These are phyloP conservation scores for Pyrrhoderma lamaoense DNA, from an alignment of 1,284 basidiomycete species.

Conservation along the genomic window DNA sequence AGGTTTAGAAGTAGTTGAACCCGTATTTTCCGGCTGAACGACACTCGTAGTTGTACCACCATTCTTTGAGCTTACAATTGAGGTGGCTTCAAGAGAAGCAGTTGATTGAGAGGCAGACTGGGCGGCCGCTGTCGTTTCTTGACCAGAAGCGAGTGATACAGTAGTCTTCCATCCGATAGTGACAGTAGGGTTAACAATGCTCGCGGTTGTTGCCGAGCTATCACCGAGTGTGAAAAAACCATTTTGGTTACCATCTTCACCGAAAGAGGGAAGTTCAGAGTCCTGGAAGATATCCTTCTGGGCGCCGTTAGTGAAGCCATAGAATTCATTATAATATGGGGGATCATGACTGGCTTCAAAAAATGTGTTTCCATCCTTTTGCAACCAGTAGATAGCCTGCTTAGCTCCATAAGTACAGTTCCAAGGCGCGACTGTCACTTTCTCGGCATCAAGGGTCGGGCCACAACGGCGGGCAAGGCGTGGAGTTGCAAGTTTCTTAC, in stretches of 20 bases:
- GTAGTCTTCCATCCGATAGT: conserved; percentile 11
- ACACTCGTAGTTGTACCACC: neutral
- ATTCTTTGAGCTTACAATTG: too few relatives aligned
- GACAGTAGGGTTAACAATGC: conserved; percentile 8
- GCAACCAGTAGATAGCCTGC: conserved; percentile 59
- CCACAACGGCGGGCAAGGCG: conserved; percentile 53
- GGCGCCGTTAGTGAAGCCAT: conserved; percentile 51
- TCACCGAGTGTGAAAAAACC: conserved; percentile 11
- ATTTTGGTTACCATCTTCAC: conserved; percentile 7
- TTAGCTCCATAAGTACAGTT: conserved; percentile 68
- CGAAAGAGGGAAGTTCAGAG: conserved; percentile 14
- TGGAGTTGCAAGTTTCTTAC: conserved; percentile 42
- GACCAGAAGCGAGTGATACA: neutral
- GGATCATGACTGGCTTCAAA: conserved; percentile 47
- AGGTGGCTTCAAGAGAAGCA: neutral
- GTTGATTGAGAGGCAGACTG: neutral
- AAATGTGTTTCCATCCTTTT: conserved; percentile 55
- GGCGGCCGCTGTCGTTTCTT: neutral
- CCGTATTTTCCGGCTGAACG: neutral
- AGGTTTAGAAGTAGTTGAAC: neutral
- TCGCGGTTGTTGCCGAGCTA: conserved; percentile 10
- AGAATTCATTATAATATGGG: conserved; percentile 49
- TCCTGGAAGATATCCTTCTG: conserved; percentile 61
- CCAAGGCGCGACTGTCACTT: conserved; percentile 35
- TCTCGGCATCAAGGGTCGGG: conserved; percentile 38